Evolutionary conservation across 225 moss, liverwort and hornwort species (phyloP), one percentile per base, ranked within the genome.

Genomic region (Anthoceros angustus): DNA sequence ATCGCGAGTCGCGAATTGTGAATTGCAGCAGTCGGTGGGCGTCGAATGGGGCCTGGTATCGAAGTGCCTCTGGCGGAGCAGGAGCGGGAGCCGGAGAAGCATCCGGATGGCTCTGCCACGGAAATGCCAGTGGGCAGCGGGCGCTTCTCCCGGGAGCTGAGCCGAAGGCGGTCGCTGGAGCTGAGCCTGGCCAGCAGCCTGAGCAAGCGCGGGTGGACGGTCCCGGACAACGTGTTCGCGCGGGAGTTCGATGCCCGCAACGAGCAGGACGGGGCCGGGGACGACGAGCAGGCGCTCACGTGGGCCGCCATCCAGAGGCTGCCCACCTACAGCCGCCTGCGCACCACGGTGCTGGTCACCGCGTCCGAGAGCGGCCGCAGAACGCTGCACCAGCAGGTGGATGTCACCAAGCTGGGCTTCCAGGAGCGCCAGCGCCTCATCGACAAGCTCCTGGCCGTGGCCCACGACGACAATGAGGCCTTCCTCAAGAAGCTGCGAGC

Each of bases 231-330:
- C 39, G 73, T 75, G 9, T 23, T 83, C 65, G 83, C 75, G 74
- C 66, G 77, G 0, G 50, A 66, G 2, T 72, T 71, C 9, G 70
- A 38, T 2, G 25, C 74, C 9, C 49, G 40, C 4, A 72, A 25
- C 2, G 78, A 70, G 11, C 45, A 45, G 0, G 72, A 32, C 32
- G 32, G 32, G 32, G 2, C 42, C 14, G 68, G 78, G 82, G 82
- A 82, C 32, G 82, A 82, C 65, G 82, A 82, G 64, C 78, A 82
- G 70, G 82, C 79, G 61, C 10, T 82, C 20, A 66, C 63, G 41
- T 79, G 82, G 82, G 82, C 82, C 14, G 82, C 82, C 0, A 39
- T 83, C 61, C 74, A 79, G 74, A 77, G 77, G 2, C 24, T 83
- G 14, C 79, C 79, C 10, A 83, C 82, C 2, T 79, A 75, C 66